Base-by-base conservation (phyloP, 1,284 basidiomycete genomes). In the Cutaneotrichosporon sp. region DNA sequence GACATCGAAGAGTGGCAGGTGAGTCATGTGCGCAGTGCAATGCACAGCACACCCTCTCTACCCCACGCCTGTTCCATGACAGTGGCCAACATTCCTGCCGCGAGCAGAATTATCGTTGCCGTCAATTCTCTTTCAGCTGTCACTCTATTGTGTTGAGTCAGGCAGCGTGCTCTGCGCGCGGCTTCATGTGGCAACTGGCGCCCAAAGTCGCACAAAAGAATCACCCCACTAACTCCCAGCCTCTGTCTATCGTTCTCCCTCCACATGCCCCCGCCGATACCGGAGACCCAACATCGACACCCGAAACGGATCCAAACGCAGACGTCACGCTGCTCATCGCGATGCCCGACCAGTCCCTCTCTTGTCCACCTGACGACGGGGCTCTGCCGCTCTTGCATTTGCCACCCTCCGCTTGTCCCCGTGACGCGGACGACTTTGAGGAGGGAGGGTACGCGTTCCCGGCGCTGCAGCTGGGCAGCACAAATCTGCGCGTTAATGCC, bases 261-360 rank as follows among this genome's bases (percentile, higher is more conserved):
- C 49, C 25, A 35, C 41, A 26, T 12, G 39, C 19, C 17, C 29
- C n/a, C 26, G 24, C 17, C 17, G 29, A 44, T 20, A 27, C 29
- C 4, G 27, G 22, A 12, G 42, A 29, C 11, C 27, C 27, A 8
- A 32, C 6, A 16, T 17, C 42, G 17, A 20, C 22, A 8, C 42
- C 27, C 8, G 25, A 25, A 8, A n/a, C 37, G 14, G 29, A 31
- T 5, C 45, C 53, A 2, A 39, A 44, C 34, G 32, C 55, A 11
- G 54, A 57, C 35, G 32, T 55, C 12, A 52, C 57, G 10, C 34
- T 61, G 6, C 47, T 61, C 10, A 49, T 61, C 38, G 57, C 60
- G 25, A 55, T 61, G 52, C 60, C 60, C 3, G 51, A 51, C 25
- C 58, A 42, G 2, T n/a, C 20, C 3, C 31, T 41, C 2, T 11